Evolutionary conservation across 192 early-diverging fungal species (phyloP), one percentile per base, ranked within the genome.

Genomic region (Polychytrium aggregatum): DNA sequence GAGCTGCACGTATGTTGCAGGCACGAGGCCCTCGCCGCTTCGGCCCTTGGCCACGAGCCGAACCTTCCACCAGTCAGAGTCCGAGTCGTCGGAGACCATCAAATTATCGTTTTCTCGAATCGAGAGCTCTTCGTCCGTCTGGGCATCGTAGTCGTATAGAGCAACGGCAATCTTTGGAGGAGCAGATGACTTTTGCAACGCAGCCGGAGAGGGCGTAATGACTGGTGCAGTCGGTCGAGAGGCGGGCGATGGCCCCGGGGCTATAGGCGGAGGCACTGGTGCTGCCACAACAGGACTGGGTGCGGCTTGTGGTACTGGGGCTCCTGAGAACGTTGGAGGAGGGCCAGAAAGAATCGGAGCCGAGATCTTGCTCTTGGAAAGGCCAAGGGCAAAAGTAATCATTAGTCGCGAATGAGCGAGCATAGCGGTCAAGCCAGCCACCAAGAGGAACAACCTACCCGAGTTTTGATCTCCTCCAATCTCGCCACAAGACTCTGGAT

Each of bases 21-120:
- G 95, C 25, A 97, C 84, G 27, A 96, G 64, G 16, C 95, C 95
- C 53, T 85, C 72, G 24, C 67, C 18, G 50, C 63, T 33, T 33
- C 31, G 4, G 3, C 67, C 68, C n/a, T 58, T 43, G 0, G 59
- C 71, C 55, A 91, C 85, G 43, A 81, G 62, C 44, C 87, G 78
- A 7, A 90, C 90, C 43, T 73, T 72, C 71, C 83, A 85, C 95
- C 95, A 98, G 55, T 94, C 89, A 13, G 82, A 73, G 76, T 94
- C 93, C 40, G 82, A 78, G 56, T 80, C 80, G 52, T 92, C 87
- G 25, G 94, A 47, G 45, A 94, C 74, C 62, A 92, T 81, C 29
- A 98, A 55, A 37, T 87, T 70, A 57, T 92, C 87, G 64, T 87
- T 83, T 60, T 98, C 91, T 24, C 73, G 64, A 47, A 98, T 80